Evolutionary conservation across 106 monocot genomes (phyloP), one percentile per base, ranked within the genome.

Genomic region (Apostasia ramifera): DNA sequence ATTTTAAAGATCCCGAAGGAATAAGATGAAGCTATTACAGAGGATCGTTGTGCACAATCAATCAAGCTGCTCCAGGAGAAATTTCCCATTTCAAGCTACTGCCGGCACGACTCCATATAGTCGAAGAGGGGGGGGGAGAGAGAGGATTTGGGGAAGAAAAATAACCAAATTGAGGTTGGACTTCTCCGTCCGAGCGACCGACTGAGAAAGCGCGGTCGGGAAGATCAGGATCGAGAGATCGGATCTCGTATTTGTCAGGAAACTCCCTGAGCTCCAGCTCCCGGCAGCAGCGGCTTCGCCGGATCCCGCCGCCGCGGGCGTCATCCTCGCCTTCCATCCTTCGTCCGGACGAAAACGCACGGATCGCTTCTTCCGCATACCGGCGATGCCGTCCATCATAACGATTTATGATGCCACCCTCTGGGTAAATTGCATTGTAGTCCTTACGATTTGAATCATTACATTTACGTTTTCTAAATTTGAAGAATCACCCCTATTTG

Each of bases 201-300:
- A 94, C 71, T 71, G 90, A 84, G 84, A 94, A 86, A 60, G 68
- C 79, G 62, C 50, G 77, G 50, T 71, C 74, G 8, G 75, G 82
- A 53, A 52, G 54, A 40, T 76, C 77, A 47, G 85, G 85, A 77
- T 94, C 93, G 68, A 74, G 49, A 44, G 90, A 94, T 49, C 78
- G 77, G 82, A 94, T 64, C 71, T 90, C 87, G 84, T 78, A 87
- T 78, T 74, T 80, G 80, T 94, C 82, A 9, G 67, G 73, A 67
- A 82, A 94, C 67, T 94, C 93, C 26, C 62, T 67, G 40, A 94
- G 80, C 76, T 84, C 76, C 55, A 94, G 69, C 76, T 89, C 87
- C 7, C 76, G 66, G 78, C 82, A 82, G 73, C 93, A 93, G 44
- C 70, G 63, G 57, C 76, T 64, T 14, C 78, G 44, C 2, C 47